Evolutionary conservation across 768 basidiomycete genomes (phyloP).

Genomic region (Lentinula aciculospora): DNA sequence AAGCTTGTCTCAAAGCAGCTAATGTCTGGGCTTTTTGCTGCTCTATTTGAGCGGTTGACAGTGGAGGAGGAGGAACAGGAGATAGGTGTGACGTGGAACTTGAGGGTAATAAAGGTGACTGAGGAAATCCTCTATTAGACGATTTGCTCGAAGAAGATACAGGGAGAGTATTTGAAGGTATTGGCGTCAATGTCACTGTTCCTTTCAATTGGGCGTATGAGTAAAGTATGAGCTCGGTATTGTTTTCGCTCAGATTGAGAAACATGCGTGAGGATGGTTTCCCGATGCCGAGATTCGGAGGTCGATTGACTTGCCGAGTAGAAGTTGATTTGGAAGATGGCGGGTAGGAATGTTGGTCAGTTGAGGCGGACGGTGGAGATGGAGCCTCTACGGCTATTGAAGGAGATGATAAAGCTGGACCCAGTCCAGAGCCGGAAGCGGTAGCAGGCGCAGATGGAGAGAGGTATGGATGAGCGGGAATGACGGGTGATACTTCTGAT

Average conservation of each 20-base stretch:
- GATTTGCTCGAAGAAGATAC: background rate
- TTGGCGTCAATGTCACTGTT: constrained; percentile 51
- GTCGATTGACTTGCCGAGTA: constrained; percentile 17
- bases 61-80: constrained; percentile 5
- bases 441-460: constrained; percentile 6
- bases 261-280: constrained; percentile 40
- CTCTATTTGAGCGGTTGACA: constrained; percentile 21
- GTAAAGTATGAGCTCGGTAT: constrained; percentile 72
- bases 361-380: constrained; percentile 30
- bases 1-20: constrained; percentile 39
- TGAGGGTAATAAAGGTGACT: constrained; percentile 40
- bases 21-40: constrained; percentile 42
- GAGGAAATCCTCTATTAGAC: constrained; percentile 37
- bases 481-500: constrained; percentile 12
- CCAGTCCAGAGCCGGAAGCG: constrained; percentile 6
- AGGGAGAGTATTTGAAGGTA: constrained; percentile 15
- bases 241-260: constrained; percentile 27
- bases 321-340: background rate
- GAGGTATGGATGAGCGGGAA: constrained; percentile 20
- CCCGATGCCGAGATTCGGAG: constrained; percentile 34
- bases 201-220: constrained; percentile 81
- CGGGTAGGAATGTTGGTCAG: constrained; percentile 1
- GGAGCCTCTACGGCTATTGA: constrained; percentile 12
- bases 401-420: constrained; percentile 8
- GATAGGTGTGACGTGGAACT: constrained; percentile 5